These are phyloP conservation scores for Mycosphaerella sp. DNA, from an alignment of 2,329 filamentous ascomycete species.

Conservation along the genomic window DNA sequence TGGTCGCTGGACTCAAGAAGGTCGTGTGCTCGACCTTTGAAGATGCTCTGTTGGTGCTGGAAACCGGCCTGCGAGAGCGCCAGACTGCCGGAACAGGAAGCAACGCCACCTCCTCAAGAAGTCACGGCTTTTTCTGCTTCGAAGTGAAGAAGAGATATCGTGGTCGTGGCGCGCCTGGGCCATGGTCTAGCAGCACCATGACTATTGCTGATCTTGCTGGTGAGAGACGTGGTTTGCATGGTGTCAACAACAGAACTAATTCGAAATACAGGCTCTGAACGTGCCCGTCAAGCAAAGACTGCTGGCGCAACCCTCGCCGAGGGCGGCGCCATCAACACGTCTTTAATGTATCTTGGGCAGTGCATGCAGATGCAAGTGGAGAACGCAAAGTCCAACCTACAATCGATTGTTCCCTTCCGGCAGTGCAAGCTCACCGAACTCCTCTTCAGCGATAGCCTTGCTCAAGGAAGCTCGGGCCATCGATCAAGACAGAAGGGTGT, in stretches of 20 bases:
- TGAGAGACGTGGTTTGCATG: constrained; percentile 25
- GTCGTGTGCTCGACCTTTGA: constrained; percentile 74
- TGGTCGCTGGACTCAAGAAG: constrained; percentile 87
- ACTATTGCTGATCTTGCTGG: constrained; percentile 90
- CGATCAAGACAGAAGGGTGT: constrained; percentile 77
- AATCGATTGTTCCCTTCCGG: constrained; percentile 66
- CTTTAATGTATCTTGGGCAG: constrained; percentile 94
- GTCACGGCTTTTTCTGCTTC: constrained; percentile 92
- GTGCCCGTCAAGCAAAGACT: constrained; percentile 88
- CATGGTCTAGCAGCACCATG: constrained; percentile 70
- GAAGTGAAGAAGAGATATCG: constrained; percentile 79
- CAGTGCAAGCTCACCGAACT: constrained; percentile 50
- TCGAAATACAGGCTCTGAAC: constrained; percentile 59
- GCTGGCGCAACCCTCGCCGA: constrained; percentile 87
- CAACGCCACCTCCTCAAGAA: constrained; percentile 86
- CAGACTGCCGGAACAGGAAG: constrained; percentile 84
- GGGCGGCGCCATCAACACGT: constrained; percentile 97
- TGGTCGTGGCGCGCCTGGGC: constrained; percentile 41
- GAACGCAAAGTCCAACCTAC: constrained; percentile 51
- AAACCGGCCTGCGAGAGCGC: constrained; percentile 80
- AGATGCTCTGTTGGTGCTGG: constrained; percentile 83
- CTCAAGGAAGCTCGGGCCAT: constrained; percentile 39
- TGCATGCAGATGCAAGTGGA: constrained; percentile 94
- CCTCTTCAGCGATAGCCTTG: constrained; percentile 47
- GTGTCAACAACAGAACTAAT: neutral